A percentile compares a stretch with the other conserved stretches of the same genome.
phyloP scores from a whole-genome alignment of 139 green algal species.

The Picochlorum sp. region DNA sequence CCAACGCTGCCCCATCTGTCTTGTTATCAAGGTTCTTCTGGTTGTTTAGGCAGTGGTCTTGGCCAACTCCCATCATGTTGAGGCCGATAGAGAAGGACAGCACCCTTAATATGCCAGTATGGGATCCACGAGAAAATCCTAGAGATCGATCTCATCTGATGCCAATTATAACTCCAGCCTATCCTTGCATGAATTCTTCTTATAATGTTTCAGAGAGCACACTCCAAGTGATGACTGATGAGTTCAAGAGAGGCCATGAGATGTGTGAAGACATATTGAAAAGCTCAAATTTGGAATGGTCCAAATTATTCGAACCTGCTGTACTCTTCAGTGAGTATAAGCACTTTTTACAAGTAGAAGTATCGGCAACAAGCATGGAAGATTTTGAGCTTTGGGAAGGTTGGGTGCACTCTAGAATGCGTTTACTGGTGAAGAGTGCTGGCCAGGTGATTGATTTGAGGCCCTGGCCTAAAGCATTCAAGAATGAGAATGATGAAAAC shows the following conservation, averaged over 20 bases:
- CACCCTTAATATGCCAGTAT: constrained; percentile 37
- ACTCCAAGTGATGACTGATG: constrained; percentile 57
- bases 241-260: constrained; percentile 37
- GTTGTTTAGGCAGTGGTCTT: constrained; percentile 65
- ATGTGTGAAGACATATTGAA: constrained; percentile 46
- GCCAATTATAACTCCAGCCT: constrained; percentile 96
- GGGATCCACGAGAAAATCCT: constrained; percentile 74
- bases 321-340: constrained; percentile 72
- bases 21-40: constrained; percentile 78
- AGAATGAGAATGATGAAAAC: neutral
- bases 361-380: constrained; percentile 51
- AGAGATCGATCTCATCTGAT: constrained; percentile 76
- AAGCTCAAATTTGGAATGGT: constrained; percentile 37
- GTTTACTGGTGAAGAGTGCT: constrained; percentile 56
- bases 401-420: constrained; percentile 74
- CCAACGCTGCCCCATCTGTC: constrained; percentile 48
- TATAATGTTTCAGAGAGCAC: constrained; percentile 90
- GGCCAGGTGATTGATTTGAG: constrained; percentile 58
- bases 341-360: constrained; percentile 75
- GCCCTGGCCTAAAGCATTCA: constrained; percentile 52
- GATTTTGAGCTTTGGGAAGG: constrained; percentile 78
- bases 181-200: constrained; percentile 88
- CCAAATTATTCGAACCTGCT: constrained; percentile 52
- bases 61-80: constrained; percentile 78
- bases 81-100: constrained; percentile 56